Conservation (phyloP, 306 rosid genomes). For the Lagenaria siceraria region DNA sequence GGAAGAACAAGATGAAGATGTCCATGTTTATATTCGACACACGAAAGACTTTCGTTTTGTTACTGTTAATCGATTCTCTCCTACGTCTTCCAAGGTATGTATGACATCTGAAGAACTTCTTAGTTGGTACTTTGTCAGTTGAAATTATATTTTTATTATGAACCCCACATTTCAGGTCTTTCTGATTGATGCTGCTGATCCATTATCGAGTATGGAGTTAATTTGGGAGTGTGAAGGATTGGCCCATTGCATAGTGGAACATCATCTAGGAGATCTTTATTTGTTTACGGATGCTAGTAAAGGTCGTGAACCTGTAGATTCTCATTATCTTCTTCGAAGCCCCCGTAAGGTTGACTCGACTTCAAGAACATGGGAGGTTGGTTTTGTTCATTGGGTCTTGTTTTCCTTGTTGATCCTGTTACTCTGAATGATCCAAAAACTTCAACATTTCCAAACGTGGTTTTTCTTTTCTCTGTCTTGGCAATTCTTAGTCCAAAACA, state of each 20-base stretch:
- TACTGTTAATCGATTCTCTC: slow-evolving; percentile 54
- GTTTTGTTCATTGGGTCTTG: slow-evolving; percentile 7
- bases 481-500: background rate
- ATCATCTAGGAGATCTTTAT: slow-evolving; percentile 64
- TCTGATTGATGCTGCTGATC: slow-evolving; percentile 88
- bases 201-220: slow-evolving; percentile 59
- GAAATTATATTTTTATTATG: slow-evolving; percentile 20
- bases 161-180: slow-evolving; percentile 59
- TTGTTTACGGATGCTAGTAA: slow-evolving; percentile 75
- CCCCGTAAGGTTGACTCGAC: slow-evolving; percentile 24
- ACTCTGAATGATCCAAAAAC: background rate
- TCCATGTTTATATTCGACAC: slow-evolving; percentile 45
- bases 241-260: slow-evolving; percentile 78
- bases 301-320: slow-evolving; percentile 44
- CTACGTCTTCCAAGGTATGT: slow-evolving; percentile 79
- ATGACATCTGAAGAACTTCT: slow-evolving; percentile 13
- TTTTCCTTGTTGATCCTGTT: background rate
- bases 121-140: background rate
- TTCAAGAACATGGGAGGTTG: slow-evolving; percentile 83
- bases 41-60: slow-evolving; percentile 77
- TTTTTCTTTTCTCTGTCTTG: background rate
- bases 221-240: slow-evolving; percentile 76
- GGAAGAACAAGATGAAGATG: slow-evolving; percentile 61
- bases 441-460: background rate
- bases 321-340: slow-evolving; percentile 71